Evolutionary conservation across 2,329 filamentous ascomycete species (phyloP), one percentile per base, ranked within the genome.

Genomic region (Endocalyx cinctus): DNA sequence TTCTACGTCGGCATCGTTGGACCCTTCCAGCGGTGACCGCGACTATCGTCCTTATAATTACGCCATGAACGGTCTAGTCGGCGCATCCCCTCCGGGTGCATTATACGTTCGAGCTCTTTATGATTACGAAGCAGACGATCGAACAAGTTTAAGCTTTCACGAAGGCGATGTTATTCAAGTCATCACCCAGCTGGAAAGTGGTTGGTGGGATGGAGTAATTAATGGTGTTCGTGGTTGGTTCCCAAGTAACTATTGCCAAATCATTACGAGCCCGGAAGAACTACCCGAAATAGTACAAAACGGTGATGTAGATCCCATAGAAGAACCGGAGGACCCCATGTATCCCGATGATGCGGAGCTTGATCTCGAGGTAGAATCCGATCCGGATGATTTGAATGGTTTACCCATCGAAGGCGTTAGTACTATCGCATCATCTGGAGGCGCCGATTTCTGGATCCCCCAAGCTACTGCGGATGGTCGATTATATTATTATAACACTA

Each of bases 141-240:
- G 87, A 52, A 97, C 90, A 29, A 96, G 89, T 66, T 68, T 98
- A 58, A 97, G 89, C 65, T 98, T 98, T 63, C 87, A 87, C 52
- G 85, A 94, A 60, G 92, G 92, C 54, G 92, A 98, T 64, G 81
- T 97, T 48, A 98, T 98, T 52, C 90, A 97, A 66, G 92, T 98
- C 51, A 90, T 98, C 52, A 98, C 92, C 33, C 90, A 96, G 65
- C 74, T 97, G 37, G 92, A 98, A 62, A 97, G 89, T 54, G 92
- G 92, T 36, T 98, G 92, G 92, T 98, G 92, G 92, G 92, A 98
- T 66, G 92, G 92, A 30, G 87, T 98, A 35, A 95, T 98, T 59
- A 92, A 96, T 54, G 87, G 89, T 38, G 85, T 95, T 48, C 82
- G 92, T 57, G 92, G 92, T 58, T 98, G 92, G 92, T 98, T 98